Evolutionary conservation across 176 grass and related monocot species (phyloP).

Genomic region (Echinochloa phyllopogon): DNA sequence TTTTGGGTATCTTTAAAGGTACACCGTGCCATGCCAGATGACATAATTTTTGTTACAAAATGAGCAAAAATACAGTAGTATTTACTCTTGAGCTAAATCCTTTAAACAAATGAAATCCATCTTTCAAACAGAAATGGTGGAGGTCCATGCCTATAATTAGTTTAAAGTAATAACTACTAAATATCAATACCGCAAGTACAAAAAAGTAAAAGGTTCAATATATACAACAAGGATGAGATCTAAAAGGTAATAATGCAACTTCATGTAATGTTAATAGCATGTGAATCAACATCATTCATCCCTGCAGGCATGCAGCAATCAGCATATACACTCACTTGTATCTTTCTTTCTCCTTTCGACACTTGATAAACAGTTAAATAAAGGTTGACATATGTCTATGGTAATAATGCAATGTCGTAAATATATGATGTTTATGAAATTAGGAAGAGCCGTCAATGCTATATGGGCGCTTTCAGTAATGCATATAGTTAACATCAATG

Average conservation of each 20-base stretch:
- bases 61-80: not conserved
- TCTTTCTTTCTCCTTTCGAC: not conserved
- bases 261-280: slow-evolving; percentile 1
- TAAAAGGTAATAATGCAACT: not conserved
- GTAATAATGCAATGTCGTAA: slow-evolving; percentile 3
- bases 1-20: not conserved
- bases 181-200: not conserved
- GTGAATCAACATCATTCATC: slow-evolving; percentile 14
- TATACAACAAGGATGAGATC: not conserved
- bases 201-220: not conserved
- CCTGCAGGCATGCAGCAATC: not conserved
- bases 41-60: slow-evolving; percentile 14
- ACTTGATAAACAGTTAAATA: slow-evolving; percentile 21
- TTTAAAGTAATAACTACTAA: not conserved
- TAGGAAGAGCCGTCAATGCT: not conserved
- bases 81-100: not conserved
- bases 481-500: slow-evolving; percentile 9
- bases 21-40: not conserved
- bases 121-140: not conserved
- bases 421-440: slow-evolving; percentile 7
- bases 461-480: not conserved
- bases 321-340: not conserved
- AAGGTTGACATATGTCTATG: slow-evolving; percentile 14
- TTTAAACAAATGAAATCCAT: slow-evolving; percentile 8
- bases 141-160: not conserved